Evolutionary conservation across 2,329 filamentous ascomycete species (phyloP), one percentile per base, ranked within the genome.

Genomic region (Aphanocladium album): DNA sequence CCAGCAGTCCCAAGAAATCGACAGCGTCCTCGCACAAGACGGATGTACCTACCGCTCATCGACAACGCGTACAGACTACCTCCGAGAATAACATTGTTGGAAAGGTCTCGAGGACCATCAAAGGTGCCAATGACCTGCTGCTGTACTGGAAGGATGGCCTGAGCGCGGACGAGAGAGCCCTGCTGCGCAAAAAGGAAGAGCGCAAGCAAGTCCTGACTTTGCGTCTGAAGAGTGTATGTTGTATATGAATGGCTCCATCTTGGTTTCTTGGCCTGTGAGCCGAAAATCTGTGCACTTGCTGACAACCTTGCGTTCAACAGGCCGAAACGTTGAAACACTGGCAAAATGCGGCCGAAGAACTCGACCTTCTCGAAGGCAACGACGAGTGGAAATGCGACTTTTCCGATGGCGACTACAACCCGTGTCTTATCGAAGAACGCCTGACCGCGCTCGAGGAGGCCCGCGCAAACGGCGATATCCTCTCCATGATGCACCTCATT

Each of bases 321-420:
- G 89, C 91, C 63, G 81, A 84, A 62, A 84, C 84, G 1, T 82
- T 87, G 66, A 76, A 81, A 54, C 85, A 92, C 70, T 97, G 93
- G 91, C 83, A 87, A 66, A 77, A 78, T 17, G 89, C 90, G 11
- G 93, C 93, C 2, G 80, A 80, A 47, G 88, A 93, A 69, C 83
- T 97, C 47, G 93, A 97, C 70, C 72, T 80, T 11, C 77, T 96
- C 16, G 91, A 96, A 71, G 87, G 87, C 50, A 91, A 93, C 69
- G 87, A 93, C 65, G 76, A 79, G 30, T 96, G 93, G 93, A 96
- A 96, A 71, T 72, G 79, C 35, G 84, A 90, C 55, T 75, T 83
- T 9, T 71, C 69, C 1, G 73, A 81, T n/a, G 77, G 82, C 51
- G 88, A 92, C 66, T 95, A 93, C 72, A 85, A 93, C 67, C 82